These are phyloP conservation scores for Colletotrichum sp. DNA, from an alignment of 2,329 filamentous ascomycete species.

Conservation along the genomic window DNA sequence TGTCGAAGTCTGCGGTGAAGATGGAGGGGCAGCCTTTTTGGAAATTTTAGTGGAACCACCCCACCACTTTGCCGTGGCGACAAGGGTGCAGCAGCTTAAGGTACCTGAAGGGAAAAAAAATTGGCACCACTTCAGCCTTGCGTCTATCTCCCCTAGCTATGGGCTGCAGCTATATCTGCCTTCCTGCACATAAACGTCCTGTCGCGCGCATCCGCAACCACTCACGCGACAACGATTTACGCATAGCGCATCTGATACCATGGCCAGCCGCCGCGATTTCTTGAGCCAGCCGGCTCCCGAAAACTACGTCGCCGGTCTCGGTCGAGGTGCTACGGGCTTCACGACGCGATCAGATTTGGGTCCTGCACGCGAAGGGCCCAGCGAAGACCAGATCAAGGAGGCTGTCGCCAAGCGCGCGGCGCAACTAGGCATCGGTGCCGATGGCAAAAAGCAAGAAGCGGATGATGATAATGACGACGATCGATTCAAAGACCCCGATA, in stretches of 20 bases:
- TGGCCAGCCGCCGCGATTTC: slow-evolving; percentile 78
- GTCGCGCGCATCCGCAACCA: neutral
- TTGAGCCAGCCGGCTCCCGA: slow-evolving; percentile 84
- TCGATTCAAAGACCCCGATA: slow-evolving; percentile 94
- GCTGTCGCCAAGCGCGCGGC: slow-evolving; percentile 93
- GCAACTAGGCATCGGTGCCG: slow-evolving; percentile 73
- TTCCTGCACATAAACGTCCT: neutral
- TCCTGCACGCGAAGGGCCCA: slow-evolving; percentile 92
- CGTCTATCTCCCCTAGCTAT: neutral
- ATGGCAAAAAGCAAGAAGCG: slow-evolving; percentile 73
- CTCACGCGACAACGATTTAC: neutral
- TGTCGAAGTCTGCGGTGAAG: slow-evolving; percentile 20
- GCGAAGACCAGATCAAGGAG: slow-evolving; percentile 98
- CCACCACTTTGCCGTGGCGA: slow-evolving; percentile 1
- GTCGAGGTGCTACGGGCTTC: slow-evolving; percentile 97
- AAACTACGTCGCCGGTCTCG: slow-evolving; percentile 94
- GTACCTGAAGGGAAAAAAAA: slow-evolving; percentile 2
- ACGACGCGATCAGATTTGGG: slow-evolving; percentile 97
- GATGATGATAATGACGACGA: slow-evolving; percentile 77
- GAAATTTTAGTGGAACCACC: slow-evolving; percentile 20
- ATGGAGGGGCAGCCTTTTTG: slow-evolving; percentile 22
- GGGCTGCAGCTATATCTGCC: neutral
- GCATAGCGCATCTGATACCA: slow-evolving; percentile 31
- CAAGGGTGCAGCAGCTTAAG: slow-evolving; percentile 17
- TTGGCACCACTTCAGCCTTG: slow-evolving; percentile 23